phyloP scores from a whole-genome alignment of 345 rosid species.

The Brassica carinata region DNA sequence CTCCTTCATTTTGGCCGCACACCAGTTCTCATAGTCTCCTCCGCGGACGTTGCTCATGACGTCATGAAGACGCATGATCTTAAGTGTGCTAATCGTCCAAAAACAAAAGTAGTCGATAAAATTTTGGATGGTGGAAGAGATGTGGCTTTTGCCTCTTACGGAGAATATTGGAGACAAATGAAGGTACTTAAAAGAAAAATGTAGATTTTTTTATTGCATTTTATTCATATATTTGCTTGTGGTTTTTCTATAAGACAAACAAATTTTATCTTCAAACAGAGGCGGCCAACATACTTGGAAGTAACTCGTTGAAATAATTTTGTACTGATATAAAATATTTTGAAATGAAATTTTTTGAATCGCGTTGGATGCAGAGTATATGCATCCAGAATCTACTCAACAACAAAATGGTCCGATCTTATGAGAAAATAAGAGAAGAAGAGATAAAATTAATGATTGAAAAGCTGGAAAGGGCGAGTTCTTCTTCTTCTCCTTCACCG shows the following conservation, averaged over 20 bases:
- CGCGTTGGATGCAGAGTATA: conserved; percentile 36
- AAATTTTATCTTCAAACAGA: background rate
- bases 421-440: conserved; percentile 44
- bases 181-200: conserved; percentile 17
- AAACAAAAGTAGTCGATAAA: background rate
- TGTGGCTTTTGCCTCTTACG: conserved; percentile 48
- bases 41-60: conserved; percentile 48
- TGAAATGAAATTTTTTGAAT: background rate
- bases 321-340: background rate
- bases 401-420: conserved; percentile 47
- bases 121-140: conserved; percentile 50
- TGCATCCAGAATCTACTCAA: conserved; percentile 52
- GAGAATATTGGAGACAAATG: conserved; percentile 70
- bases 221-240: too few species aligned
- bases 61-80: conserved; percentile 59
- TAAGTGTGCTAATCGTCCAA: conserved; percentile 50
- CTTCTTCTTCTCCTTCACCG: conserved; percentile 9
- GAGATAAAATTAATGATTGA: conserved; percentile 44
- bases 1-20: conserved; percentile 50
- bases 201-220: background rate
- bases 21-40: conserved; percentile 55
- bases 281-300: background rate
- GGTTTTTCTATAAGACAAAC: background rate
- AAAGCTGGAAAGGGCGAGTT: conserved; percentile 26
- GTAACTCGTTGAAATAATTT: background rate